Percentiles rank a stretch among this genome's conserved stretches.
Conservation (phyloP, 2,329 filamentous ascomycete species). For the Aspergillus sp. region DNA sequence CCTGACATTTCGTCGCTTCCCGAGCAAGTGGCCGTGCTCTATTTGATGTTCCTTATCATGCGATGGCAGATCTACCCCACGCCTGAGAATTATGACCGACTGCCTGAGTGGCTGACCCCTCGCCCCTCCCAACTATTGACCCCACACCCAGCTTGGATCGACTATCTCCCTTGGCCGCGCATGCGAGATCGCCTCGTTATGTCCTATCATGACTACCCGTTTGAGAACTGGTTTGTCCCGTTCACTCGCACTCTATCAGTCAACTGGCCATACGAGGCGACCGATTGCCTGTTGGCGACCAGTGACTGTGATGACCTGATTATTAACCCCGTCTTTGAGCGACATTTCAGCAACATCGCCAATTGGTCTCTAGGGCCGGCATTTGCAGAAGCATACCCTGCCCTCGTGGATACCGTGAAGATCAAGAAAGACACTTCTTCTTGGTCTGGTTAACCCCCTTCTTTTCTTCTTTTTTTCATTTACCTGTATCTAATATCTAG, state of each 20-base stretch:
- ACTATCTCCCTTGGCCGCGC: conserved; percentile 72
- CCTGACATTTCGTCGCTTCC: conserved; percentile 73
- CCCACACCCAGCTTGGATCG: conserved; percentile 75
- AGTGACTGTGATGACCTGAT: conserved; percentile 58
- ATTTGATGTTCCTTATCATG: conserved; percentile 83
- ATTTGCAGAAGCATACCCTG: conserved; percentile 64
- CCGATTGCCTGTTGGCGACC: conserved; percentile 60
- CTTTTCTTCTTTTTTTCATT: background rate
- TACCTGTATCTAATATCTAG: background rate
- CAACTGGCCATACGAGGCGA: conserved; percentile 79
- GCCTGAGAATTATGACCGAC: conserved; percentile 69
- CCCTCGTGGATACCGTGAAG: conserved; percentile 40
- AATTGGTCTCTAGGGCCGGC: conserved; percentile 77
- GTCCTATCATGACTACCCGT: conserved; percentile 54
- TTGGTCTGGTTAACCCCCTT: background rate
- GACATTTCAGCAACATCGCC: conserved; percentile 66
- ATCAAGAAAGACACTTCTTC: conserved; percentile 19
- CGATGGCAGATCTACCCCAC: conserved; percentile 80
- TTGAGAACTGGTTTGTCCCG: conserved; percentile 79
- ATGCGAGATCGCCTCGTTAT: conserved; percentile 66
- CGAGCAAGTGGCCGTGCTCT: conserved; percentile 76
- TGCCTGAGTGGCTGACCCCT: conserved; percentile 71
- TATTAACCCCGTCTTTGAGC: conserved; percentile 83
- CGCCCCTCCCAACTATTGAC: conserved; percentile 60
- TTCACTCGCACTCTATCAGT: conserved; percentile 71